These are phyloP conservation scores for Haematococcus lacustris DNA, from an alignment of 139 green algal species.

Conservation along the genomic window DNA sequence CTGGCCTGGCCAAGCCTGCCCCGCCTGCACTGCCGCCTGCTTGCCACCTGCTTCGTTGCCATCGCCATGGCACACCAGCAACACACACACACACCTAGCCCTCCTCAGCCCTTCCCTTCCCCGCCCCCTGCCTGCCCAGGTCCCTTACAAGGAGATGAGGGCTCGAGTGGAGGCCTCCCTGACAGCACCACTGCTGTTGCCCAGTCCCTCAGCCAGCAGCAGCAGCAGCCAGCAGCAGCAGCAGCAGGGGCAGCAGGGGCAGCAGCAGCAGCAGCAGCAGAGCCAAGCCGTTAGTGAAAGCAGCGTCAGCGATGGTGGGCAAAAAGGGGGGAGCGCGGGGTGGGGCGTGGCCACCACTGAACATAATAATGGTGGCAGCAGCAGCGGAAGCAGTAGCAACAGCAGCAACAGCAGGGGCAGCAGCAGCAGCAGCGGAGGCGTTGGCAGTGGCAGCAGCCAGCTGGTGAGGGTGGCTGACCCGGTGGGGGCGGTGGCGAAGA, in stretches of 20 bases:
- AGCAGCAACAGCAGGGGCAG: constrained; percentile 9
- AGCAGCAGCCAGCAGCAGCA: background rate
- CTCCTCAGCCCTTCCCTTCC: too few relatives aligned
- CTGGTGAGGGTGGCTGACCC: constrained; percentile 57
- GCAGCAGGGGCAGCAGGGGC: too few relatives aligned
- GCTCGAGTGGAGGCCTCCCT: constrained; percentile 1
- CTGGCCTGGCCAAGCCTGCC: too few relatives aligned
- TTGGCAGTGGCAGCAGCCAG: background rate
- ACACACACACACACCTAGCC: too few relatives aligned
- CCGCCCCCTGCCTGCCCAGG: too few relatives aligned
- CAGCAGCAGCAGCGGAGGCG: background rate
- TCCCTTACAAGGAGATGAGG: constrained; percentile 77
- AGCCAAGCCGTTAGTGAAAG: background rate
- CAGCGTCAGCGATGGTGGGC: background rate
- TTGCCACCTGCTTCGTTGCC: too few relatives aligned
- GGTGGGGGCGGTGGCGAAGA: constrained; percentile 85
- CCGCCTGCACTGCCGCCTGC: too few relatives aligned
- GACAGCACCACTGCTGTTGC: background rate
- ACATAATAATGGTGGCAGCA: background rate
- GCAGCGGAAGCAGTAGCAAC: constrained; percentile 1
- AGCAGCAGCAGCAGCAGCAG: constrained; percentile 1
- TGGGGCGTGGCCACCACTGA: background rate
- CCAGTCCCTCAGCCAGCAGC: background rate
- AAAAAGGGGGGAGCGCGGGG: background rate
- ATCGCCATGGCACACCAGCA: too few relatives aligned